Evolutionary conservation across 2,329 filamentous ascomycete genomes (phyloP), one percentile per base, ranked within the genome.

Genomic region (Thielaviopsis euricoi): DNA sequence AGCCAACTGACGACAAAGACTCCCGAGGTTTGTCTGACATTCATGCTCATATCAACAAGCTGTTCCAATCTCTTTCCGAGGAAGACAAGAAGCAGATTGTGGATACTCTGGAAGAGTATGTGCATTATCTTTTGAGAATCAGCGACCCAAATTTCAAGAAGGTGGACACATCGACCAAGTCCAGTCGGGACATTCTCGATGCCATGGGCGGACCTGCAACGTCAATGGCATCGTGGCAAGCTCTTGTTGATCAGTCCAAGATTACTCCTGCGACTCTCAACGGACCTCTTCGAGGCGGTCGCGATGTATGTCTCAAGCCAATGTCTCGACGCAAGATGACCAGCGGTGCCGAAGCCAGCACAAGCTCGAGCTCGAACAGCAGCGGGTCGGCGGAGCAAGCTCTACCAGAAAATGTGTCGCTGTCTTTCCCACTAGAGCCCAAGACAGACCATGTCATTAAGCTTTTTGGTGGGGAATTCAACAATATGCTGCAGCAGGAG

Each of bases 221-320:
- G 25, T 60, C 40, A 19, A 60, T 60, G 59, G 59, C 59, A 15
- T 57, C 54, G 22, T 60, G 59, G 59, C 59, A 60, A 52, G 59
- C 59, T 15, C 56, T 60, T 22, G 52, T 60, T 7, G 52, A 60
- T 17, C 56, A 55, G 59, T 56, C 52, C 22, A 60, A 60, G 51
- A 60, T 60, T 17, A 60, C 59, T 1, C 59, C 59, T 15, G 52
- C 56, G 43, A 52, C 53, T 13, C 56, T 56, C 6, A 26, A 55
- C 29, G 59, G 59, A 10, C 52, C 55, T 33, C 13, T 60, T 48
- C 51, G 59, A 25, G 55, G 25, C 23, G 59, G 59, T 7, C 59
- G 59, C 21, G 59, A 60, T 46, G 59, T 60, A 6, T 60, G 56
- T 43, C 55, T 55, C 12, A 60, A 60, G 53, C 55, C 59, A 12